These are phyloP conservation scores for Russula olivacea DNA, from an alignment of 768 basidiomycete species.

Conservation along the genomic window DNA sequence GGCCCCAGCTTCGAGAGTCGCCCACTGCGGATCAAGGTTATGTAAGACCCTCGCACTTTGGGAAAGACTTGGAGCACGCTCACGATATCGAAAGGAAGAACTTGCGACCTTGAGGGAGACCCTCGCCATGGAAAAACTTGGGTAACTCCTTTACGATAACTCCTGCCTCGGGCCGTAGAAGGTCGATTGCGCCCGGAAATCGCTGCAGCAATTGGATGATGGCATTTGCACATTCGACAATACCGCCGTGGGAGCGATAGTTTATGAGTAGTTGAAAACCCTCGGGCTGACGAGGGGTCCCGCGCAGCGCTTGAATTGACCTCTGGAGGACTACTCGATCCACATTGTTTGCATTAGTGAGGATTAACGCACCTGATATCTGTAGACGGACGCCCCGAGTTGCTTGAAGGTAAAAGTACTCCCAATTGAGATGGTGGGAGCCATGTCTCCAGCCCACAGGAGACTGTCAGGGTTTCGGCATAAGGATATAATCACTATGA, in stretches of 20 bases:
- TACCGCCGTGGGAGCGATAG: constrained; percentile 68
- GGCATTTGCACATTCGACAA: constrained; percentile 62
- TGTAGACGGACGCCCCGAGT: constrained; percentile 58
- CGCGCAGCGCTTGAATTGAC: constrained; percentile 7
- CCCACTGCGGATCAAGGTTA: constrained; percentile 32
- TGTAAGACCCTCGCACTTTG: background rate
- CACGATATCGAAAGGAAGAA: constrained; percentile 11
- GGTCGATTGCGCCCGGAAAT: constrained; percentile 58
- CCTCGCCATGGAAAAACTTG: constrained; percentile 48
- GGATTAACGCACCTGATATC: constrained; percentile 42
- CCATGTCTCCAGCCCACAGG: constrained; percentile 78
- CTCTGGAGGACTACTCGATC: background rate
- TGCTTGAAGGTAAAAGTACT: constrained; percentile 69
- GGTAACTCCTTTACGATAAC: constrained; percentile 50
- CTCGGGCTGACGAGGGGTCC: constrained; percentile 28
- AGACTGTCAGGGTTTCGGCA: constrained; percentile 60
- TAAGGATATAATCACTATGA: constrained; percentile 51
- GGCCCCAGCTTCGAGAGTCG: constrained; percentile 55
- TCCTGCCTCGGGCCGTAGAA: constrained; percentile 49
- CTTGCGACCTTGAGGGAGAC: constrained; percentile 22
- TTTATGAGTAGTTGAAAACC: constrained; percentile 58
- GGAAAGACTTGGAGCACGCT: background rate
- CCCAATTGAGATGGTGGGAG: constrained; percentile 69
- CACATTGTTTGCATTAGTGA: too few relatives aligned
- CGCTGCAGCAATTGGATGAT: constrained; percentile 52